These are phyloP conservation scores for Ophiosphaerella korrae DNA, from an alignment of 2,329 filamentous ascomycete species.

Conservation along the genomic window DNA sequence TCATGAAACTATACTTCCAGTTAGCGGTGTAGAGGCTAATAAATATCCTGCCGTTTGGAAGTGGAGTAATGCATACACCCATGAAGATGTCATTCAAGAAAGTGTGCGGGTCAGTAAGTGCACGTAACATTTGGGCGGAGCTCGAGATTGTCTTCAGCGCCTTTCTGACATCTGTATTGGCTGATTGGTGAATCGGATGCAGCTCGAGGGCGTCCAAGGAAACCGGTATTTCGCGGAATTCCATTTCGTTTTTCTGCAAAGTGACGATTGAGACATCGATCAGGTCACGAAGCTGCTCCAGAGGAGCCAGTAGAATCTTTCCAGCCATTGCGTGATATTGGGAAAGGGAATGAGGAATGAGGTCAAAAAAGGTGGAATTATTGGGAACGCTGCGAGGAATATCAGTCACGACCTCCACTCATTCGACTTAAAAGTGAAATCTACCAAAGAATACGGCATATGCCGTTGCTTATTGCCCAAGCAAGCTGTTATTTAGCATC, in stretches of 20 bases:
- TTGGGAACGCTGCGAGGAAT: background rate
- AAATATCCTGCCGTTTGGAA: background rate
- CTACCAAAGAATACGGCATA: background rate
- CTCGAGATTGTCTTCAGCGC: slow-evolving; percentile 1
- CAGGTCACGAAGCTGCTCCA: slow-evolving; percentile 1
- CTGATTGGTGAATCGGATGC: background rate
- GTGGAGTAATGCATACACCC: background rate
- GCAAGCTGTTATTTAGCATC: background rate
- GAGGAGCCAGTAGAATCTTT: background rate
- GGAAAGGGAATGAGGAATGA: background rate
- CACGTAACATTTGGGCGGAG: slow-evolving; percentile 1
- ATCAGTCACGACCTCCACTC: background rate
- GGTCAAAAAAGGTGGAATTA: background rate
- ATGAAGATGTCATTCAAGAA: slow-evolving; percentile 1
- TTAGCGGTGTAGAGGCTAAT: background rate
- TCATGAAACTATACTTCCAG: slow-evolving; percentile 4
- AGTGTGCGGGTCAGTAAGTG: slow-evolving; percentile 2
- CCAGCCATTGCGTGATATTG: background rate
- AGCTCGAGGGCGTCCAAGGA: background rate
- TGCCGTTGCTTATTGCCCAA: background rate
- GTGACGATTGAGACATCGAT: background rate
- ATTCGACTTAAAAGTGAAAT: background rate
- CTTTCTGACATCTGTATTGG: background rate
- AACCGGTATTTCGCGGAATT: background rate
- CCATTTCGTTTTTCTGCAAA: background rate